Evolutionary conservation across 1,284 basidiomycete genomes (phyloP), one percentile per base, ranked within the genome.

Genomic region (Naganishia sp.): DNA sequence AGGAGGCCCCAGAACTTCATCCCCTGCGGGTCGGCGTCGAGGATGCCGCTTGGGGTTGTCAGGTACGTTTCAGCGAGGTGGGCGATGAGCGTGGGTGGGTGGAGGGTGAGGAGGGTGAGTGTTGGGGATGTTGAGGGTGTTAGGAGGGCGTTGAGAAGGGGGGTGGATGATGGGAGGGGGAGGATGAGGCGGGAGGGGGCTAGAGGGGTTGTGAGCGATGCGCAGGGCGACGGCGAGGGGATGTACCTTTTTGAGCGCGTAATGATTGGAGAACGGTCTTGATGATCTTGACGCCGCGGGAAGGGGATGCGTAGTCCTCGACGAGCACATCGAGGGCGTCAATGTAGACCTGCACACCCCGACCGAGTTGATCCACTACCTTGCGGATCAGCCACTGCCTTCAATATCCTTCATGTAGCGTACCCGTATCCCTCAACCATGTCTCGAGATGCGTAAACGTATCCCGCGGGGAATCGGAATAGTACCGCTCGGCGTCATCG

Each of bases 1-100:
- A 80, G 67, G 42, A 77, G 68, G 55, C 71, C 69, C 72, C 69
- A 74, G 66, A 76, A 75, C 28, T 71, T 67, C 7, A 72, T 66
- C 13, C 57, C 63, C 15, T 47, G 45, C 11, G 50, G 45, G n/a
- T 51, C 49, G 7, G 60, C 46, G 41, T 49, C 47, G 10, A 65
- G 57, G 35, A 25, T 35, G 32, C 63, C 61, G 10, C 67, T 65
- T 0, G 89, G 89, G 0, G 83, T 83, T 2, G 84, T 84, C 58
- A 90, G 82, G 74, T 90, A 90, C 23, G 85, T 84, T 46, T 81
- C 81, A 6, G 88, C 82, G 61, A 93, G 77, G 72, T 90, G 84
- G 10, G 74, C 74, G 45, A 93, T 77, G 56, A 92, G 82, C 3
- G 80, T 79, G 0, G 87, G 83, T 10, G 89, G 87, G 72, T 90